These are phyloP conservation scores for Kwoniella pini DNA, from an alignment of 768 basidiomycete genomes.

Conservation along the genomic window DNA sequence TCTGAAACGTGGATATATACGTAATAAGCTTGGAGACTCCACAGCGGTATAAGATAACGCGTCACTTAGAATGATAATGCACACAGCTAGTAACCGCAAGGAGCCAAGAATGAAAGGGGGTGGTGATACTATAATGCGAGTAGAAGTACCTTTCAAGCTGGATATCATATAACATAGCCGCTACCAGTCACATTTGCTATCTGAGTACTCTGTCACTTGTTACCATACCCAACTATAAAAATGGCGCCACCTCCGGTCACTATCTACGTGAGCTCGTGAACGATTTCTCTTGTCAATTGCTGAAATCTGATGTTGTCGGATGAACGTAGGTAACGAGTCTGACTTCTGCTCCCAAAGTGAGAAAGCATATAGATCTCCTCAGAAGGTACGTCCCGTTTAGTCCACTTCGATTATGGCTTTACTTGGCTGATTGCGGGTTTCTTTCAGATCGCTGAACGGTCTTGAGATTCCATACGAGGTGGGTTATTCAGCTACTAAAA, in stretches of 20 bases:
- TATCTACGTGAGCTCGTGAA: conserved; percentile 40
- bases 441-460: conserved; percentile 33
- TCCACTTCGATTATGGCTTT: not conserved
- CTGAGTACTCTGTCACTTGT: too few relatives aligned
- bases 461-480: conserved; percentile 48
- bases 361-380: conserved; percentile 43
- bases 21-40: too few relatives aligned
- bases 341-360: conserved; percentile 44
- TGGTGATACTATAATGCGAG: too few relatives aligned
- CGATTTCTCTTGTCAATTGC: not conserved
- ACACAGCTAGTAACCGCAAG: too few relatives aligned
- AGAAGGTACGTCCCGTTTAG: conserved; percentile 29
- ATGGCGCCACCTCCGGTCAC: conserved; percentile 49
- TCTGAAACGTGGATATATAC: too few relatives aligned
- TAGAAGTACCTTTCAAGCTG: too few relatives aligned
- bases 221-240: not conserved
- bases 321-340: conserved; percentile 46
- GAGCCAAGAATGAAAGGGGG: too few relatives aligned
- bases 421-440: not conserved
- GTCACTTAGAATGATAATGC: too few relatives aligned
- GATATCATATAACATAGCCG: too few relatives aligned
- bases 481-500: not conserved
- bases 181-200: too few relatives aligned
- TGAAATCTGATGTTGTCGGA: too few relatives aligned
- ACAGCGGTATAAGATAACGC: too few relatives aligned